Evolutionary conservation across 2,329 filamentous ascomycete genomes (phyloP), one percentile per base, ranked within the genome.

Genomic region (Septoria petroselini): DNA sequence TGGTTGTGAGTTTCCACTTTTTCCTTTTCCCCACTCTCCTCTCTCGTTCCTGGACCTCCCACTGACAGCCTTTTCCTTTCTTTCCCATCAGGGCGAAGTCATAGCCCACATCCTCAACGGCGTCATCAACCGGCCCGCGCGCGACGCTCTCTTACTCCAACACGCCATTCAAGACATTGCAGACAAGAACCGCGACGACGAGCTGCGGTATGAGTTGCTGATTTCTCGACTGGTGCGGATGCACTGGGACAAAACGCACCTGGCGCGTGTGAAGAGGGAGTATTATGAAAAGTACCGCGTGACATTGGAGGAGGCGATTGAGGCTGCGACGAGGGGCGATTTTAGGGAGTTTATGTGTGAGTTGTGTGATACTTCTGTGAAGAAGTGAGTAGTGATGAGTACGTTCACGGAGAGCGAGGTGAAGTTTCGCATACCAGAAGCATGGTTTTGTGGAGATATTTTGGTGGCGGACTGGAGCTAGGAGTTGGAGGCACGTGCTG

Each of bases 91-190:
- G 91, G 93, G 93, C 57, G 93, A 98, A 73, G 83, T 95, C 15
- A 82, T 97, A 30, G 88, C 90, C 0, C 93, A 97, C 70, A 88
- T 97, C 61, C 84, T 98, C 64, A 96, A 97, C 71, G 93, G 93
- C 63, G 84, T 95, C 50, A 95, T 97, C 73, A 97, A 97, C 73
- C 87, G 87, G 52, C 91, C 93, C 4, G 89, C 95, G 55, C 88
- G 93, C 48, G 93, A 97, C 68, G 89, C 91, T 2, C 79, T 96
- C 30, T 83, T 97, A 2, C 76, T 98, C 1, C 84, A 95, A 69
- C 93, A 97, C 72, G 91, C 93, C 1, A 82, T 97, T 58, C 65
- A 67, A 46, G 85, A 83, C 15, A 71, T 76, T 23, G 70, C 66
- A 1, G 52, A 65, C 3, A 55, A 57, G 27, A 65, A 70, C 44